Conservation (phyloP, 805 yeast genomes). For the Blastobotrys robertii region DNA sequence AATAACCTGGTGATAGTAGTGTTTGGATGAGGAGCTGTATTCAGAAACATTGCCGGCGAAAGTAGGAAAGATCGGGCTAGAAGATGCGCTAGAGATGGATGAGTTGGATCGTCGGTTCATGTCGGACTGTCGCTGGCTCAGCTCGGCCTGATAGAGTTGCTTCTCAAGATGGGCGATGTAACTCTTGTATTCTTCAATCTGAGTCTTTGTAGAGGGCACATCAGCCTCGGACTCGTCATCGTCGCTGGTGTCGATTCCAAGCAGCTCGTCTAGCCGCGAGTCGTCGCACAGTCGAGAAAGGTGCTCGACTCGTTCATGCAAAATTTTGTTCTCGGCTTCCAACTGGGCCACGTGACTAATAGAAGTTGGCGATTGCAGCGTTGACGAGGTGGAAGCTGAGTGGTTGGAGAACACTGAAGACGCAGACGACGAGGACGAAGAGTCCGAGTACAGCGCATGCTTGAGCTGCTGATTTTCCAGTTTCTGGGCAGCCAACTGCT, state of each 20-base stretch:
- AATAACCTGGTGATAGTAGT: slow-evolving; percentile 26
- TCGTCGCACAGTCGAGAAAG: slow-evolving; percentile 50
- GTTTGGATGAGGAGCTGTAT: neutral
- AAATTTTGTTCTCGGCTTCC: slow-evolving; percentile 52
- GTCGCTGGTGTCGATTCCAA: slow-evolving; percentile 34
- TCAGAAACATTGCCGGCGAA: slow-evolving; percentile 3
- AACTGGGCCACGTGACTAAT: slow-evolving; percentile 32
- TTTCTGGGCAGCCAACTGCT: slow-evolving; percentile 53
- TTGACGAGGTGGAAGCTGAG: slow-evolving; percentile 4
- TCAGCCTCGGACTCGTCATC: slow-evolving; percentile 18
- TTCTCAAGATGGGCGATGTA: slow-evolving; percentile 52
- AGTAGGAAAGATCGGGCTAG: slow-evolving; percentile 8
- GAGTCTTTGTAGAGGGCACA: slow-evolving; percentile 15
- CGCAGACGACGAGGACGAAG: slow-evolving; percentile 4
- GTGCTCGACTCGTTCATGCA: slow-evolving; percentile 63
- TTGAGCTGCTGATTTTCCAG: slow-evolving; percentile 36
- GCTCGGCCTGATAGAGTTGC: slow-evolving; percentile 32
- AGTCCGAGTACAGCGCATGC: slow-evolving; percentile 7
- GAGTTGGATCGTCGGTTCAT: slow-evolving; percentile 10
- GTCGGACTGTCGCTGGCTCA: slow-evolving; percentile 5
- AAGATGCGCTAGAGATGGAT: slow-evolving; percentile 7
- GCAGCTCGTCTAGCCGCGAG: slow-evolving; percentile 34
- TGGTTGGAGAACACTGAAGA: slow-evolving; percentile 1
- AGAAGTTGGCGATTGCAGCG: slow-evolving; percentile 3
- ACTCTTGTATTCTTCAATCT: slow-evolving; percentile 33